Conservation (phyloP, 164 flowering plant genomes). For the Macadamia integrifolia region DNA sequence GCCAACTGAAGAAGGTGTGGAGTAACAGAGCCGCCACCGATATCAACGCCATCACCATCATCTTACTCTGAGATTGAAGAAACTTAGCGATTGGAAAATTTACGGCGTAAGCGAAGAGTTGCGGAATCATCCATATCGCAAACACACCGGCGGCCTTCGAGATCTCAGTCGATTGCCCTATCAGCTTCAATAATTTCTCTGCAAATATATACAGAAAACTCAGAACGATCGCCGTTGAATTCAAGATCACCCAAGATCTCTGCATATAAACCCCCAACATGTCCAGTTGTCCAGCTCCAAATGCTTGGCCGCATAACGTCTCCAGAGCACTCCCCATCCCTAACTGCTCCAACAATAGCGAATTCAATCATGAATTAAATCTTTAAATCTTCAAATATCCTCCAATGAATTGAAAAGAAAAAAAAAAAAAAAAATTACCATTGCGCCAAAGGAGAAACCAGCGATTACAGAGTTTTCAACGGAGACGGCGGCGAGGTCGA, state of each 20-base stretch:
- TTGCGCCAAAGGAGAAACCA: conserved; percentile 56
- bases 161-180: conserved; percentile 17
- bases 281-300: conserved; percentile 25
- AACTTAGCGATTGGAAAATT: conserved; percentile 25
- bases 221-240: conserved; percentile 7
- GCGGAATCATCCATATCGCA: conserved; percentile 34
- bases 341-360: conserved; percentile 4
- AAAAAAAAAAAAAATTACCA: conserved; percentile 24
- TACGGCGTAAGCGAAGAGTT: conserved; percentile 24
- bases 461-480: conserved; percentile 64
- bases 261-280: conserved; percentile 36
- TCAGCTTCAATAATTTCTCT: conserved; percentile 5
- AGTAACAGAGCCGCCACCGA: conserved; percentile 16
- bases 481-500: conserved; percentile 71
- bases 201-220: conserved; percentile 19
- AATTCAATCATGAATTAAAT: too few relatives aligned
- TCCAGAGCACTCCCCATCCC: conserved; percentile 38
- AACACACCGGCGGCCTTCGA: conserved; percentile 23
- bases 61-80: conserved; percentile 26
- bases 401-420: too few relatives aligned
- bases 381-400: too few relatives aligned
- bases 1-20: conserved; percentile 24
- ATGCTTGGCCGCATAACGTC: conserved; percentile 38
- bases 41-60: conserved; percentile 20
- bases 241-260: conserved; percentile 31